These are phyloP conservation scores for Phytophthora brassicae DNA, from an alignment of 352 stramenopile species.

Conservation along the genomic window DNA sequence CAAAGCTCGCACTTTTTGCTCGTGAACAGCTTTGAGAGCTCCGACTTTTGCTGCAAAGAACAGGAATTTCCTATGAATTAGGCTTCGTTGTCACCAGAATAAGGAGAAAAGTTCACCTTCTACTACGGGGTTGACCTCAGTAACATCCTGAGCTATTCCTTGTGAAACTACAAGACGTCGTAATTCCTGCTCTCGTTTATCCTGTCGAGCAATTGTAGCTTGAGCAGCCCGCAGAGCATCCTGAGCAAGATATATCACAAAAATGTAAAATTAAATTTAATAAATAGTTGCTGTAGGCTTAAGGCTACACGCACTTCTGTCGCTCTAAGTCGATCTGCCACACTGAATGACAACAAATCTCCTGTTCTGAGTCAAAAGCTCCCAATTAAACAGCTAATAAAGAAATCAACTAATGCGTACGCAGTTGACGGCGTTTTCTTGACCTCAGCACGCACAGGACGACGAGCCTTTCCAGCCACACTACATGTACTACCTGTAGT, in stretches of 20 bases:
- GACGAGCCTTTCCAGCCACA: no score
- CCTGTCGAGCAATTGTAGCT: constrained; percentile 59
- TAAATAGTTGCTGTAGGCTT: background rate
- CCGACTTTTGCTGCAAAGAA: constrained; percentile 50
- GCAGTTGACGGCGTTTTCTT: constrained; percentile 40
- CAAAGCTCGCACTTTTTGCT: constrained; percentile 77
- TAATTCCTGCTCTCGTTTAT: constrained; percentile 64
- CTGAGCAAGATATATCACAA: constrained; percentile 24
- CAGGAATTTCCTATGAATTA: background rate
- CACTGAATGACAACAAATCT: constrained; percentile 18
- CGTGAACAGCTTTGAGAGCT: constrained; percentile 68
- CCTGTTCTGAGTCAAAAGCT: background rate
- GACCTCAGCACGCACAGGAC: constrained; percentile 27
- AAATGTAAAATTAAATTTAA: background rate
- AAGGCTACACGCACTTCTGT: constrained; percentile 39
- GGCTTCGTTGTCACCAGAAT: background rate
- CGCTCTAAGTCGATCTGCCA: constrained; percentile 49
- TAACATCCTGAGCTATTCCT: constrained; percentile 35
- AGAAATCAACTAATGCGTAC: constrained; percentile 15
- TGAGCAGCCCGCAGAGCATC: constrained; percentile 53
- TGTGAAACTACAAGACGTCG: constrained; percentile 49
- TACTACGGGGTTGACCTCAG: constrained; percentile 37
- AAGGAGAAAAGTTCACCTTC: constrained; percentile 29
- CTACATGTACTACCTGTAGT: constrained; percentile 11
- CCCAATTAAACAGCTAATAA: background rate